Base-by-base conservation (phyloP, 2,329 filamentous ascomycete species). In the Aureobasidium mangrovei region DNA sequence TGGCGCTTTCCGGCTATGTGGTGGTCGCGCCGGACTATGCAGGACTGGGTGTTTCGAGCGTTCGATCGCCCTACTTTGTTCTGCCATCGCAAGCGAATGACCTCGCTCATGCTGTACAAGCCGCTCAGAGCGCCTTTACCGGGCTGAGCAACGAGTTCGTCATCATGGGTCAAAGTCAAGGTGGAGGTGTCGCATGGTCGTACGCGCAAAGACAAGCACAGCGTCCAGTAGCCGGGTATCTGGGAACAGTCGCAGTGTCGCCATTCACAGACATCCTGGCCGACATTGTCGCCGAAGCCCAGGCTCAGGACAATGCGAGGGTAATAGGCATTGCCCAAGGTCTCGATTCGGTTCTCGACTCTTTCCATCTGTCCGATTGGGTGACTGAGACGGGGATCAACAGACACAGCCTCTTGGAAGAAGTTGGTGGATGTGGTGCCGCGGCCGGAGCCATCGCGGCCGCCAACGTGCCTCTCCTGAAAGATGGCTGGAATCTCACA, bases 141-240 rank as follows among this genome's bases (percentile, higher is more conserved):
- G 60, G 61, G 1, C 58, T 62, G 1, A 60, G 73, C 1, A 64
- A 60, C 1, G 59, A 69, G 0, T 79, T 76, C 53, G 71, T 76
- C 12, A 64, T 69, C 27, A 67, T 74, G 59, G 74, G 75, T 6
- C 72, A 77, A 56, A 74, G 69, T 8, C 72, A 78, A 61, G 76
- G 75, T 26, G 75, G 73, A 6, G 68, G 66, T 1, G 69, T 67
- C 0, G 70, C 71, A 0, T 78, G 75, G 75, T 63, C 62, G 3
- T 57, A 65, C 38, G 68, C 70, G 7, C 62, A 72, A 41, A 59
- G 64, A 24, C 68, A 70, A 53, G 64, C 64, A 8, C 51, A 57
- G 12, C 56, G 60, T 5, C 64, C 68, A 33, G 58, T 68, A 0
- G 48, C 63, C 0, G 72, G 71, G 0, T 74, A 70, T 47, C 61